Base-by-base conservation (phyloP, 768 basidiomycete genomes). In the Pulveroboletus sp. region DNA sequence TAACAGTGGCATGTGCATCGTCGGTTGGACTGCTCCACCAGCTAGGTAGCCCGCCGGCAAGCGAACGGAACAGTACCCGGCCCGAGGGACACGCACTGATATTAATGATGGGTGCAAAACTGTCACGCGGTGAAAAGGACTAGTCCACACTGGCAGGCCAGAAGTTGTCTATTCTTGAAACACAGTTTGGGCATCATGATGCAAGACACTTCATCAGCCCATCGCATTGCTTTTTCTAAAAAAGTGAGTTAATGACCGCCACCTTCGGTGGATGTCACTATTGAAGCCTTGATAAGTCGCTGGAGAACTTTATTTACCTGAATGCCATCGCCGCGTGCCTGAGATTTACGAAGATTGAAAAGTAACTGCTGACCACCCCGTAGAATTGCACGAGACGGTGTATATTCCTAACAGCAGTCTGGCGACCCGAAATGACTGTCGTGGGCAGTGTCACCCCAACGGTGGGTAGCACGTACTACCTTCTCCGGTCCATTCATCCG, bases 341-440 rank as follows among this genome's bases (percentile, higher is more conserved):
- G 40, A 36, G 29, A 57, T 52, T 37, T 46, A 43, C 36, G 45
- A 58, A 39, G 39, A 40, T 41, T 58, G 35, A 40, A 40, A 24
- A 43, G 27, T 14, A 24, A 43, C 24, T 25, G 38, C 35, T 40
- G 51, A 53, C 31, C 43, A 53, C 44, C 16, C 16, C 20, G 20
- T 20, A 45, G 19, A 23, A 20, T 19, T 24, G 40, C 24, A n/a
- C 35, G 35, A 40, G 33, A 21, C 27, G 6, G 23, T 5, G 29
- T 11, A 11, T 9, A 27, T 17, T 25, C 12, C 40, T 20, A n/a
- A 6, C 38, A 36, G 31, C 29, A 31, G 36, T 42, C 24, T 12
- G 21, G 36, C 40, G 35, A n/a, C 38, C 38, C 11, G 14, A 9
- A 35, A 20, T 27, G 41, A 24, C 21, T 21, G 31, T 33, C 17